phyloP scores from a whole-genome alignment of 2,329 filamentous ascomycete species.

The Sarocladium oryzae region DNA sequence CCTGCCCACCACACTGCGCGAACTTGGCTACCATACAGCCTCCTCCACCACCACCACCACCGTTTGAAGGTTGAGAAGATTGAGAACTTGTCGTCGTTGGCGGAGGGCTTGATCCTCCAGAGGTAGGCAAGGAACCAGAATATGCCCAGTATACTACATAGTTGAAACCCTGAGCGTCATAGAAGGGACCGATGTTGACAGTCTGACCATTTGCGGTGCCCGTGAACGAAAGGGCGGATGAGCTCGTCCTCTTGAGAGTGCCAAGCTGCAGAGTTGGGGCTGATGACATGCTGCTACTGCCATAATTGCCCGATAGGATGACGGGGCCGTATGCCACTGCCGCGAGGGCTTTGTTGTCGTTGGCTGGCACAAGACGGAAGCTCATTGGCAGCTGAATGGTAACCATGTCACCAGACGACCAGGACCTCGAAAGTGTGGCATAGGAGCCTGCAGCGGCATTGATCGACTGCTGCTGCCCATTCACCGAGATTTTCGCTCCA shows the following conservation, averaged over 20 bases:
- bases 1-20: constrained; percentile 19
- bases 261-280: constrained; percentile 25
- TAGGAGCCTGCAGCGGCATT: constrained; percentile 30
- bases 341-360: constrained; percentile 36
- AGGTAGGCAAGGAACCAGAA: neutral
- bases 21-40: neutral
- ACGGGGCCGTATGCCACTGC: constrained; percentile 42
- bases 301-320: constrained; percentile 39
- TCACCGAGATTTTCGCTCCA: constrained; percentile 32
- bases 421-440: constrained; percentile 31
- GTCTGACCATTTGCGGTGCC: constrained; percentile 23
- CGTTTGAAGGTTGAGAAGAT: neutral
- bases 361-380: constrained; percentile 36
- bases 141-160: constrained; percentile 35
- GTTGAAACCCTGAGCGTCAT: constrained; percentile 34
- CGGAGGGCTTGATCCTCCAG: neutral
- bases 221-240: constrained; percentile 23
- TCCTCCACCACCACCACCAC: neutral
- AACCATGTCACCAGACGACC: constrained; percentile 37
- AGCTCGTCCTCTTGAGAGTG: constrained; percentile 19
- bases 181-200: constrained; percentile 30
- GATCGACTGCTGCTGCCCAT: constrained; percentile 26
- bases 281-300: constrained; percentile 18
- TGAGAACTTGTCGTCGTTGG: neutral
- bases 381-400: constrained; percentile 38